phyloP scores from a whole-genome alignment of 345 rosid species.

The Cardamine chenopodiifolia region DNA sequence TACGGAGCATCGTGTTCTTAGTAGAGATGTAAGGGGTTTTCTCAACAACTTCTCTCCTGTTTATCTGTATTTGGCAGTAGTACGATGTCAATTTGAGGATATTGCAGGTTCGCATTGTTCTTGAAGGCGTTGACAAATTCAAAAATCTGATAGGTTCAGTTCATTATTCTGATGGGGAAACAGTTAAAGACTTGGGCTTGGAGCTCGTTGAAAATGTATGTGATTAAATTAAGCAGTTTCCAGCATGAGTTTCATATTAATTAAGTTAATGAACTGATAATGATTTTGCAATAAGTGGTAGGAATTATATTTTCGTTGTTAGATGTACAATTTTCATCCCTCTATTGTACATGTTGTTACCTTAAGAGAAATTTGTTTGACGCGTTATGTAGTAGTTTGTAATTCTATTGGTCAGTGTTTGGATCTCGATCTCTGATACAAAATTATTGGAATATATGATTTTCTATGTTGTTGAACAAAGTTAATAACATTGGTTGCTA shows the following conservation, averaged over 20 bases:
- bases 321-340: background rate
- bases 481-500: conserved; percentile 12
- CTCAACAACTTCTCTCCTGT: background rate
- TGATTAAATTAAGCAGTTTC: conserved; percentile 22
- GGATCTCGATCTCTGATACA: background rate
- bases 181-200: conserved; percentile 82
- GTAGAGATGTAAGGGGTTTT: conserved; percentile 72
- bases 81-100: conserved; percentile 19
- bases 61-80: conserved; percentile 18
- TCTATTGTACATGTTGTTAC: background rate
- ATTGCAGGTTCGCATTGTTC: conserved; percentile 85
- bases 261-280: conserved; percentile 10
- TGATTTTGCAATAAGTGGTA: background rate
- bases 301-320: background rate
- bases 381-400: background rate
- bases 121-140: conserved; percentile 96
- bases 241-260: background rate
- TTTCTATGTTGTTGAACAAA: conserved; percentile 12
- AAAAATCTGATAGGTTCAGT: conserved; percentile 94
- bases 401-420: background rate
- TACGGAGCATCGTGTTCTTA: conserved; percentile 83
- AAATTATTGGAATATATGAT: conserved; percentile 7
- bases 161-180: conserved; percentile 84
- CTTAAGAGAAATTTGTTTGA: background rate
- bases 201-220: conserved; percentile 95